Conservation (phyloP, 768 basidiomycete species). For the Pisolithus microcarpus region DNA sequence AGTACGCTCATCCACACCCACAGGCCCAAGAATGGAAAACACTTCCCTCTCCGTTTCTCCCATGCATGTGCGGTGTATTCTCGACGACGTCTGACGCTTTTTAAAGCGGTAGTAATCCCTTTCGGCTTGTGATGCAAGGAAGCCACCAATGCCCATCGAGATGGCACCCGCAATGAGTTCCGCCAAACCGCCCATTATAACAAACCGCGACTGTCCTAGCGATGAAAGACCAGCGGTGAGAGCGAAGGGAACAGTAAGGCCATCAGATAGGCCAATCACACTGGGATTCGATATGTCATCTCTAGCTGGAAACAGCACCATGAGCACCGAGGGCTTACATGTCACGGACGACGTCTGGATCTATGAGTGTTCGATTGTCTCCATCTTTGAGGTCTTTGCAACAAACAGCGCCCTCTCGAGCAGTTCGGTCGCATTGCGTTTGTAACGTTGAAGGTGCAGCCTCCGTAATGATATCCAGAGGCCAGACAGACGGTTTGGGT, state of each 20-base stretch:
- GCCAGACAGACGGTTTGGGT: conserved; percentile 56
- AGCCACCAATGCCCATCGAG: conserved; percentile 98
- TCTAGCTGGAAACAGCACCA: too few relatives aligned
- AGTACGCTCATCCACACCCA: conserved; percentile 82
- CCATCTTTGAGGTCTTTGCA: conserved; percentile 79
- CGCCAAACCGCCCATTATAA: conserved; percentile 89
- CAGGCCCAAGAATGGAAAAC: conserved; percentile 73
- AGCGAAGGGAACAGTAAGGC: conserved; percentile 88
- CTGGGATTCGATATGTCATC: too few relatives aligned
- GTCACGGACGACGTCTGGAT: conserved; percentile 84
- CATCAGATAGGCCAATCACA: conserved; percentile 78
- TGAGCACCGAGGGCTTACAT: conserved; percentile 43
- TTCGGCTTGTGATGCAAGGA: conserved; percentile 95
- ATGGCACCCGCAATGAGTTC: conserved; percentile 96
- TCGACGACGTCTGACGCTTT: conserved; percentile 61
- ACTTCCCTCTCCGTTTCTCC: conserved; percentile 98
- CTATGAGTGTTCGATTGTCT: conserved; percentile 73
- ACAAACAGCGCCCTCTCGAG: conserved; percentile 61
- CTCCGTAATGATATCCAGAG: conserved; percentile 40
- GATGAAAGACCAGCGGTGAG: conserved; percentile 85
- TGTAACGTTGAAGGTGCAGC: conserved; percentile 39
- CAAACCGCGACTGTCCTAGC: conserved; percentile 80
- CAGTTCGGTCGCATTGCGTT: conserved; percentile 52
- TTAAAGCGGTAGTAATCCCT: conserved; percentile 90
- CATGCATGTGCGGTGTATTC: conserved; percentile 82